These are phyloP conservation scores for Lasiosphaeria hispida DNA, from an alignment of 495 filamentous ascomycete species.

Conservation along the genomic window DNA sequence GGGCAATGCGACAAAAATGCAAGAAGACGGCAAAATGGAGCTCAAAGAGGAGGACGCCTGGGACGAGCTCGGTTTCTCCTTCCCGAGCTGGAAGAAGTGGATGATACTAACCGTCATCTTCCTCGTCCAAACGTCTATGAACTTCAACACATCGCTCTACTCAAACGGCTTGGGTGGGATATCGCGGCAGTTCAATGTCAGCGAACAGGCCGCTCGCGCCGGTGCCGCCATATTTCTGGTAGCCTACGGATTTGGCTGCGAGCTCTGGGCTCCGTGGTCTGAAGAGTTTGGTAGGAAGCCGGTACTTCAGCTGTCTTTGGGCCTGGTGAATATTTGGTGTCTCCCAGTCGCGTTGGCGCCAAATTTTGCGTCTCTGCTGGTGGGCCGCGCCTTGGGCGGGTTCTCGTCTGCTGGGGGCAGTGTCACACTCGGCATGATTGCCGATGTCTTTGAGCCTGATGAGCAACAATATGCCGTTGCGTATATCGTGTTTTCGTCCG, in stretches of 20 bases:
- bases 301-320: constrained; percentile 66
- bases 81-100: constrained; percentile 71
- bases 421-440: constrained; percentile 79
- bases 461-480: constrained; percentile 72
- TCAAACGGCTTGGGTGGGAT: constrained; percentile 62
- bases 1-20: background rate
- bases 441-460: constrained; percentile 74
- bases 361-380: constrained; percentile 66
- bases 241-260: constrained; percentile 74
- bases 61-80: constrained; percentile 64
- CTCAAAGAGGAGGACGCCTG: constrained; percentile 62
- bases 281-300: constrained; percentile 77
- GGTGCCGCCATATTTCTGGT: constrained; percentile 72
- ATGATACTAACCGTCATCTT: constrained; percentile 71
- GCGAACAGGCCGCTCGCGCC: constrained; percentile 59
- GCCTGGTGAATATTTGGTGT: constrained; percentile 73
- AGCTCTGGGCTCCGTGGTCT: constrained; percentile 80
- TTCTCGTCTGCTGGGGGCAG: constrained; percentile 73
- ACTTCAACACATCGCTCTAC: constrained; percentile 77
- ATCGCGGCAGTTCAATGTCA: constrained; percentile 60
- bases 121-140: constrained; percentile 77
- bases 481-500: constrained; percentile 72
- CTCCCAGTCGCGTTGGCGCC: constrained; percentile 68
- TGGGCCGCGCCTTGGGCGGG: constrained; percentile 65
- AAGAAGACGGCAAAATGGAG: constrained; percentile 44